A percentile compares a stretch with the other conserved stretches of the same genome.
phyloP scores from a whole-genome alignment of 1,284 basidiomycete species.

The Pseudozyma pruni region DNA sequence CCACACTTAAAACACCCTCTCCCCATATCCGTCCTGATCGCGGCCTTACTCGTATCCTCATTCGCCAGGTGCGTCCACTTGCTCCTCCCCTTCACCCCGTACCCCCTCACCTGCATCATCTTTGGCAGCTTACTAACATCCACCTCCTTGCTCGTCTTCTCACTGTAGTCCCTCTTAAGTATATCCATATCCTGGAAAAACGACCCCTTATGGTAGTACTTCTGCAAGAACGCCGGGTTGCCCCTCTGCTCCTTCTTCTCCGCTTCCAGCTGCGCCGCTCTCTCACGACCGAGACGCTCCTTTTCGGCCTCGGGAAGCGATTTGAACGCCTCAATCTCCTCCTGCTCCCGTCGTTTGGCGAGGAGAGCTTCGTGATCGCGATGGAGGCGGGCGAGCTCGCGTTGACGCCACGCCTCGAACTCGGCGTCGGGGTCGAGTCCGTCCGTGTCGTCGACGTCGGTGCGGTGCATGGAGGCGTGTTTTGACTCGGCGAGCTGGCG shows the following conservation, averaged over 20 bases:
- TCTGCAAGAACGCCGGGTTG: conserved; percentile 91
- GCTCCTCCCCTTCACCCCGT: conserved; percentile 88
- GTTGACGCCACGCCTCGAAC: conserved; percentile 93
- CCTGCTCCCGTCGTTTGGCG: conserved; percentile 80
- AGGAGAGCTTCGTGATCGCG: conserved; percentile 87
- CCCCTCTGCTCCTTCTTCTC: conserved; percentile 75
- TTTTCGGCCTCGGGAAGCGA: conserved; percentile 92
- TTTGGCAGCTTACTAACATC: conserved; percentile 87
- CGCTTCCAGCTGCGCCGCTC: conserved; percentile 11
- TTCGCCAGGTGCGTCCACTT: conserved; percentile 85
- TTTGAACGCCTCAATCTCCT: conserved; percentile 87
- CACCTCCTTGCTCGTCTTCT: conserved; percentile 81
- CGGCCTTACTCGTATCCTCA: conserved; percentile 80
- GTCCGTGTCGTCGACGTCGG: conserved; percentile 92
- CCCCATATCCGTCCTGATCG: conserved; percentile 64
- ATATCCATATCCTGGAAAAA: conserved; percentile 94
- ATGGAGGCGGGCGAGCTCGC: conserved; percentile 90
- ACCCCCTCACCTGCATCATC: conserved; percentile 97
- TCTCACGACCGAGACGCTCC: conserved; percentile 27
- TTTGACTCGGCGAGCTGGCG: conserved; percentile 87
- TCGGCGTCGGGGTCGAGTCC: conserved; percentile 88
- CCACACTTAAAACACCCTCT: conserved; percentile 84
- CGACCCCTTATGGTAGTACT: conserved; percentile 99
- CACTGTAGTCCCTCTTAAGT: conserved; percentile 86
- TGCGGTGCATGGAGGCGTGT: conserved; percentile 78